Percentiles rank a stretch among this genome's conserved stretches.
phyloP scores from a whole-genome alignment of 805 yeast species.

The Wickerhamiella nectarea region DNA sequence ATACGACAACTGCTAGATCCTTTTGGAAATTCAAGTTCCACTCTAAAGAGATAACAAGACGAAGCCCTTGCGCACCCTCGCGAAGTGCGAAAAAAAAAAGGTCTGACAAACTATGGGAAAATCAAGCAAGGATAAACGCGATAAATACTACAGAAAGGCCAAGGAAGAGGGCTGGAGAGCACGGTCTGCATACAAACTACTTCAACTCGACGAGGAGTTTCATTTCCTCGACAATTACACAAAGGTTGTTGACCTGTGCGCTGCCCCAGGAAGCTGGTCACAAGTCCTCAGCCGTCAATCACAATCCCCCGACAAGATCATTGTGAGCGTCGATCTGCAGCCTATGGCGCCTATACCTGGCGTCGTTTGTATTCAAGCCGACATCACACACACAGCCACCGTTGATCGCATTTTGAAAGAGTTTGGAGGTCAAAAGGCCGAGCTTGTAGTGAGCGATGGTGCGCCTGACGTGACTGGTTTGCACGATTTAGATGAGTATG shows the following conservation, averaged over 20 bases:
- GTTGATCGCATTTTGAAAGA: conserved; percentile 57
- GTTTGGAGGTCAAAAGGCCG: conserved; percentile 88
- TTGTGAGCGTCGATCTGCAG: conserved; percentile 90
- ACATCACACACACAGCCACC: conserved; percentile 91
- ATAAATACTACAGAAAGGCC: conserved; percentile 71
- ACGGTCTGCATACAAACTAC: conserved; percentile 83
- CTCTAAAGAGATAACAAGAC: too few species aligned
- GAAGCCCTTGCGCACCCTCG: too few species aligned
- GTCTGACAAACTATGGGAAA: conserved; percentile 59
- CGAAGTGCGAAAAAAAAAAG: too few species aligned
- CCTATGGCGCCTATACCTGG: conserved; percentile 96
- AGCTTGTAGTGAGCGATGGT: conserved; percentile 92
- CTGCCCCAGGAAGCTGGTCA: conserved; percentile 71
- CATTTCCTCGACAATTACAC: conserved; percentile 56
- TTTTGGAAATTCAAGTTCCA: too few species aligned
- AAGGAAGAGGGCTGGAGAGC: conserved; percentile 98
- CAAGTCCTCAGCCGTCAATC: conserved; percentile 65
- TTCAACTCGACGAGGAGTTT: conserved; percentile 85
- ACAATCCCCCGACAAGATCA: conserved; percentile 43
- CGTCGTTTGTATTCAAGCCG: conserved; percentile 86
- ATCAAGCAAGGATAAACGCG: conserved; percentile 88
- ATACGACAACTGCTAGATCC: too few species aligned
- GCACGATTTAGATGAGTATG: conserved; percentile 92
- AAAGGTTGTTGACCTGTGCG: conserved; percentile 83
- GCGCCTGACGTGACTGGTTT: conserved; percentile 98